Evolutionary conservation across 2,329 filamentous ascomycete genomes (phyloP).

Genomic region (Alternaria rosae): DNA sequence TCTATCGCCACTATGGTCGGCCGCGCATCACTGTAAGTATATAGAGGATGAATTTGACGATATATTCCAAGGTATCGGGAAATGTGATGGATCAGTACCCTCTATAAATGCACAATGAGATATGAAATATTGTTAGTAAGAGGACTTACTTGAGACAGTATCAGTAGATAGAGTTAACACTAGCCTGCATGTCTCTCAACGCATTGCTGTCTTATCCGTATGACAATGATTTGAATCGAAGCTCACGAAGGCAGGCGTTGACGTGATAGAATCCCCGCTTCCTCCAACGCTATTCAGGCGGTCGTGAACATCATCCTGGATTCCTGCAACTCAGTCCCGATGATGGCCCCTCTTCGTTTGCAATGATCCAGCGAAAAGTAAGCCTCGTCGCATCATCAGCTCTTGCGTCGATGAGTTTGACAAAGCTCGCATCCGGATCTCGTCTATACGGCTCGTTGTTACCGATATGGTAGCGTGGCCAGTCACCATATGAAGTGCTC

Average conservation of each 20-base stretch:
- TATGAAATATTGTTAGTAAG: neutral
- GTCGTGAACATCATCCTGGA: neutral
- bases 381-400: conserved; percentile 15
- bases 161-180: neutral
- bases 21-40: neutral
- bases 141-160: neutral
- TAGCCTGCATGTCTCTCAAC: neutral
- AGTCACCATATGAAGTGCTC: conserved; percentile 20
- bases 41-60: neutral
- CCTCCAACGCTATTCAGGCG: neutral
- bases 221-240: neutral
- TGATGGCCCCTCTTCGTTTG: neutral
- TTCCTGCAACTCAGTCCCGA: neutral
- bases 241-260: neutral
- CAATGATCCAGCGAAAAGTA: conserved; percentile 11
- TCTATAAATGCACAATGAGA: neutral
- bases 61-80: neutral
- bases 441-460: conserved; percentile 23
- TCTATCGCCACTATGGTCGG: neutral
- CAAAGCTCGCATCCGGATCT: conserved; percentile 20
- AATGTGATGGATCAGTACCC: neutral
- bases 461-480: conserved; percentile 20
- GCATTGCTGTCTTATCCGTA: neutral
- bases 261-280: neutral
- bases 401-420: conserved; percentile 13